Base-by-base conservation (phyloP, 371 early-diverging fungal genomes). In the Rhizopus sp. region DNA sequence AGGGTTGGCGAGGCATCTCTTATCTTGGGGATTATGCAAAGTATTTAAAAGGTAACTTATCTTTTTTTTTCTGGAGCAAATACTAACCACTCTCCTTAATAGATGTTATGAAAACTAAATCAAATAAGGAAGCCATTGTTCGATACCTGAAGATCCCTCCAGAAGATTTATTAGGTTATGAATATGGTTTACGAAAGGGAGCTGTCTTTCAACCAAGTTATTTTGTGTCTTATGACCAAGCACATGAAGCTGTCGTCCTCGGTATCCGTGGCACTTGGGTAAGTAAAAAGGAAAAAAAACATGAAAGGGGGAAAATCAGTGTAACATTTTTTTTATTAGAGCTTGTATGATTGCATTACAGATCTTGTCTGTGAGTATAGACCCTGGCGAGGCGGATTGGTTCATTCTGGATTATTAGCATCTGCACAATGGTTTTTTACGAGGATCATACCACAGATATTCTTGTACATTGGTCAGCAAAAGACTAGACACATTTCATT, bases 261-360 rank as follows among this genome's bases (percentile, higher is more conserved):
- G 83, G 84, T 10, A 91, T 94, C 39, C 84, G 94, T 35, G 94
- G 94, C n/a, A 92, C 92, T 4, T 85, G 90, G 92, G 86, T 86
- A 80, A 69, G 30, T 2, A 54, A 8, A 39, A 12, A 23, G 23
- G 23, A 23, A 23, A 23, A n/a, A 23, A 2, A 0, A 23, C 40
- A 8, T 49, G 38, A 35, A 23, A 38, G 9, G n/a, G n/a, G 89
- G 86, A 49, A 68, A 83, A 1, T 79, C 80, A 49, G 92, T 91
- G 59, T 79, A 86, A 0, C 64, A 92, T 92, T 0, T 91, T 46
- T 7, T 29, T 46, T 23, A 29, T n/a, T 57, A 63, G 63, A 63
- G 63, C 29, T 34, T 63, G 4, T 63, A 94, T 62, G 60, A 64
- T 53, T 56, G 56, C 15, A 64, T 64, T 35, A 64, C 60, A 9